phyloP scores from a whole-genome alignment of 2,329 filamentous ascomycete genomes.

The Ilyonectria destructans region DNA sequence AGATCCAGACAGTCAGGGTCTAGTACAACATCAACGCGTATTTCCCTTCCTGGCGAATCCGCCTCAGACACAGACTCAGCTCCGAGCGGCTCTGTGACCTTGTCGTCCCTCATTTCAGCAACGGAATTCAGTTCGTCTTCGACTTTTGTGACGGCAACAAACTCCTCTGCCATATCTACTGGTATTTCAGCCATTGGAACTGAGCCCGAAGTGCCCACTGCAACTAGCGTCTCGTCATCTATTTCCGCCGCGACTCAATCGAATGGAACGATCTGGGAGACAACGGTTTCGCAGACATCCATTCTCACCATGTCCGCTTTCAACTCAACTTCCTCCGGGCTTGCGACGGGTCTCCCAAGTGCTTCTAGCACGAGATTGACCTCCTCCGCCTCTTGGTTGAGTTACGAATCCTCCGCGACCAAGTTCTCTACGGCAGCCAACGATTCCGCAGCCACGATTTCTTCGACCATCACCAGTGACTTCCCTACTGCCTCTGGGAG shows the following conservation, averaged over 20 bases:
- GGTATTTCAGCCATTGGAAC: not conserved
- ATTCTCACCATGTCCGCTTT: not conserved
- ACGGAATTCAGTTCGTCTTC: slow-evolving; percentile 1
- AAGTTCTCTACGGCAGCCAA: not conserved
- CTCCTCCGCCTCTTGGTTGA: not conserved
- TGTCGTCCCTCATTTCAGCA: slow-evolving; percentile 17
- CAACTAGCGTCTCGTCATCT: slow-evolving; percentile 6
- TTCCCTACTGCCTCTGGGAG: not conserved
- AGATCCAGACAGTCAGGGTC: not conserved
- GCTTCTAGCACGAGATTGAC: not conserved
- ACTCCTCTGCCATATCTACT: slow-evolving; percentile 20
- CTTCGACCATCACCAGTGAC: not conserved
- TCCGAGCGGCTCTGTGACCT: not conserved
- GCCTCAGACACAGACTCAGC: slow-evolving; percentile 1
- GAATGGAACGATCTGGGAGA: not conserved
- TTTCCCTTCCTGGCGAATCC: not conserved
- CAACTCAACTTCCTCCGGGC: not conserved
- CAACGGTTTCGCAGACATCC: not conserved
- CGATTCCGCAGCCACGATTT: not conserved
- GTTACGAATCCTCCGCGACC: not conserved
- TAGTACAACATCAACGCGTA: not conserved
- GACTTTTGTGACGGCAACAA: slow-evolving; percentile 26
- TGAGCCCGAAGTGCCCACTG: slow-evolving; percentile 8
- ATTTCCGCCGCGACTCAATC: slow-evolving; percentile 3
- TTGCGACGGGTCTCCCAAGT: not conserved